Percentiles rank a stretch among this genome's conserved stretches.
Conservation (phyloP, 164 flowering plant species). For the Platanus orientalis region DNA sequence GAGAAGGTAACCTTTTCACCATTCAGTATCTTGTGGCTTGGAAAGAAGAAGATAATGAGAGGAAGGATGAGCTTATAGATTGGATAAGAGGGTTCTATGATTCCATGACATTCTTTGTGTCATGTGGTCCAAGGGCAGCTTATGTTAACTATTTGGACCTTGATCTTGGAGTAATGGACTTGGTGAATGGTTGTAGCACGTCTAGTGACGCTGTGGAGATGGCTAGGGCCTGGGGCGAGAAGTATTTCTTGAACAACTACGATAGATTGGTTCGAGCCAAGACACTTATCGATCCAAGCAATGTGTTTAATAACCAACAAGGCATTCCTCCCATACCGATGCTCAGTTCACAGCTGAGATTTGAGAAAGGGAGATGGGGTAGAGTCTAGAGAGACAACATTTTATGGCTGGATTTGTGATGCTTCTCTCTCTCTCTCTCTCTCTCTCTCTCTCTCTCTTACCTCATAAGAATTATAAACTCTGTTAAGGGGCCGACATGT, state of each 20-base stretch:
- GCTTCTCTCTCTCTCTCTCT: no score
- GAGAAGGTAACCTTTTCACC: slow-evolving; percentile 23
- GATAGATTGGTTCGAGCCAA: slow-evolving; percentile 51
- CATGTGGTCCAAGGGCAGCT: slow-evolving; percentile 24
- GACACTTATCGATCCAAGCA: slow-evolving; percentile 40
- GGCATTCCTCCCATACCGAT: slow-evolving; percentile 44
- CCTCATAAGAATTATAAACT: no score
- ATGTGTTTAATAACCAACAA: slow-evolving; percentile 46
- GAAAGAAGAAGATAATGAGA: slow-evolving; percentile 16
- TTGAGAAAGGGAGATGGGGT: neutral
- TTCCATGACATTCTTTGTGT: slow-evolving; percentile 19
- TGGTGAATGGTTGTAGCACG: neutral
- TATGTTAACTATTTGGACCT: slow-evolving; percentile 33
- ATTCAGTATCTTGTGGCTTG: slow-evolving; percentile 28
- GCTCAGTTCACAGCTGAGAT: neutral
- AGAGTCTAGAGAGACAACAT: no score
- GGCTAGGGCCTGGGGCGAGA: slow-evolving; percentile 62
- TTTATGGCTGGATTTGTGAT: no score
- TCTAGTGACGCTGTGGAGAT: slow-evolving; percentile 15
- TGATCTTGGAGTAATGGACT: slow-evolving; percentile 24
- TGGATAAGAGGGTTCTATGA: slow-evolving; percentile 23
- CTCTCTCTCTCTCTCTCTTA: no score
- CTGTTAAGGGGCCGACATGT: no score
- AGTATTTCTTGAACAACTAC: slow-evolving; percentile 49
- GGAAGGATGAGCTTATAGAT: slow-evolving; percentile 10